These are phyloP conservation scores for Trichothecium sympodiale DNA, from an alignment of 2,329 filamentous ascomycete species.

Conservation along the genomic window DNA sequence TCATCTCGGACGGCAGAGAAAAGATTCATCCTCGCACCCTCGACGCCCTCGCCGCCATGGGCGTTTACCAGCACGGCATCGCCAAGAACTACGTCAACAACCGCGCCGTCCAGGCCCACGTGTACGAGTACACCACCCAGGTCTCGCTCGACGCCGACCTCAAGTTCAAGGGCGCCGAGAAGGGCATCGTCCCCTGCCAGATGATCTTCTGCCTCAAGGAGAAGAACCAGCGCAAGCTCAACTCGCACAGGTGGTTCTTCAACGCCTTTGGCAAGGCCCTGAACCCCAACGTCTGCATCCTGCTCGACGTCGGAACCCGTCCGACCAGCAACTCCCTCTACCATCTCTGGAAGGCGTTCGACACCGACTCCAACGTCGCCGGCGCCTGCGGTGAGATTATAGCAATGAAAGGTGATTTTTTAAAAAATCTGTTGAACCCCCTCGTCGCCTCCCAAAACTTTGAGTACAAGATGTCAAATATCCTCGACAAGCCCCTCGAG, in stretches of 20 bases:
- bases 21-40: slow-evolving; percentile 86
- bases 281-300: slow-evolving; percentile 91
- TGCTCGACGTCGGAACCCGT: slow-evolving; percentile 91
- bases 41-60: slow-evolving; percentile 90
- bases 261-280: slow-evolving; percentile 90
- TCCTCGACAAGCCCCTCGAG: slow-evolving; percentile 92
- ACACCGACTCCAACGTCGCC: slow-evolving; percentile 93
- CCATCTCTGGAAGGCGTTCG: slow-evolving; percentile 97
- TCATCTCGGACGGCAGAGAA: slow-evolving; percentile 86
- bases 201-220: slow-evolving; percentile 99
- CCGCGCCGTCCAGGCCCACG: slow-evolving; percentile 87
- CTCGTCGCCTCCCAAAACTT: slow-evolving; percentile 97
- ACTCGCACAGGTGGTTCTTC: slow-evolving; percentile 98
- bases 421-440: slow-evolving; percentile 78
- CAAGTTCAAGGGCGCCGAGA: slow-evolving; percentile 98
- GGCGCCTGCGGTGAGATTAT: slow-evolving; percentile 97
- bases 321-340: slow-evolving; percentile 87
- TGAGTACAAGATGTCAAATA: slow-evolving; percentile 99
- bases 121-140: slow-evolving; percentile 98
- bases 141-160: slow-evolving; percentile 91
- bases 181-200: slow-evolving; percentile 95
- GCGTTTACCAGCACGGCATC: slow-evolving; percentile 95
- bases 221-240: slow-evolving; percentile 94
- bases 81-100: slow-evolving; percentile 98
- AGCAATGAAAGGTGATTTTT: slow-evolving; percentile 83